Conservation (phyloP, 2,329 filamentous ascomycete species). For the Penicillium sp. region DNA sequence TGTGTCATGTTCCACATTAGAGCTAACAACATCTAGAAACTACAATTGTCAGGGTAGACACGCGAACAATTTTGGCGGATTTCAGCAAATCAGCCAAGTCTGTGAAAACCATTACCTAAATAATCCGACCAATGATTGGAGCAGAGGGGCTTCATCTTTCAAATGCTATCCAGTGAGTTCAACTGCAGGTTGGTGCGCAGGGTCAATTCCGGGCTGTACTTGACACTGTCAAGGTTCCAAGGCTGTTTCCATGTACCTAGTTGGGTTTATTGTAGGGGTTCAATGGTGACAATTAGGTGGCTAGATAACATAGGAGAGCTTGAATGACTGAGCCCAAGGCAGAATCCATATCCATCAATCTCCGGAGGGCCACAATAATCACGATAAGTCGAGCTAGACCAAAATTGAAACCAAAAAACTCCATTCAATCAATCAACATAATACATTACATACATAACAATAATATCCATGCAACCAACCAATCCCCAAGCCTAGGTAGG, state of each 20-base stretch:
- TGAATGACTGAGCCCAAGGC: no score
- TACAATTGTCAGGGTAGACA: not conserved
- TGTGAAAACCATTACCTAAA: not conserved
- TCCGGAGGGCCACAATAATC: no score
- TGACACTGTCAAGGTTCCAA: not conserved
- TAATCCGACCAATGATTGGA: not conserved
- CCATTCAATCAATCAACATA: slow-evolving; percentile 3
- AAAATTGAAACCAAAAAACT: not conserved
- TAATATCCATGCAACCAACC: not conserved
- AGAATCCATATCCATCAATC: no score
- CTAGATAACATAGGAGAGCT: no score
- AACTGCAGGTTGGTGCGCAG: not conserved
- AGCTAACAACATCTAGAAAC: not conserved
- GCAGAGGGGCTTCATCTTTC: not conserved
- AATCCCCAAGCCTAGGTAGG: slow-evolving; percentile 7
- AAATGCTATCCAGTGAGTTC: not conserved
- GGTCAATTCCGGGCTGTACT: not conserved
- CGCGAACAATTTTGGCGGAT: not conserved
- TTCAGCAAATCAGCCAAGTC: not conserved
- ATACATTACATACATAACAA: slow-evolving; percentile 10
- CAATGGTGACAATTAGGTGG: no score
- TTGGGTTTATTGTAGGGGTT: no score
- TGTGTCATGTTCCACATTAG: not conserved
- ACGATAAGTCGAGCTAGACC: no score
- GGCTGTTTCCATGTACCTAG: no score